Evolutionary conservation across 148 eudicot genomes (phyloP).

Genomic region (Selenicereus undatus): DNA sequence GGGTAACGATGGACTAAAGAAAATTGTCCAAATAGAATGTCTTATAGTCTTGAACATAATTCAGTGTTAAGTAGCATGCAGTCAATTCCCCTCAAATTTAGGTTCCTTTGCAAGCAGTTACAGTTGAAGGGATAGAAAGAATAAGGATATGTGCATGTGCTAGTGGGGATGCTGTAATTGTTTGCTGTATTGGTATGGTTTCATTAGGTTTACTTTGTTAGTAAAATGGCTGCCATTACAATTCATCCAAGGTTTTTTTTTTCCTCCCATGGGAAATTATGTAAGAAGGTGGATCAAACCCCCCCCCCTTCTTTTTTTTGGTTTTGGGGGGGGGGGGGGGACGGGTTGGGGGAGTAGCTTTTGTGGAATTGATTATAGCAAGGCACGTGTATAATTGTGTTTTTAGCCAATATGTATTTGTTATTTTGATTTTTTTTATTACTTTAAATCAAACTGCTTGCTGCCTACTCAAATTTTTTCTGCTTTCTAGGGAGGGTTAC

Average conservation of each 20-base stretch:
- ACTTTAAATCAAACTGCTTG: constrained; percentile 4
- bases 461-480: constrained; percentile 9
- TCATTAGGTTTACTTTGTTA: too few relatives aligned
- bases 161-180: too few relatives aligned
- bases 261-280: not conserved
- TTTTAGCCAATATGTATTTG: not conserved
- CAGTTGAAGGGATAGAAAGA: not conserved
- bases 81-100: not conserved
- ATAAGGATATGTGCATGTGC: too few relatives aligned
- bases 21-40: not conserved
- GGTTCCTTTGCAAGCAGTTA: not conserved
- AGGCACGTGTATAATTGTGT: not conserved
- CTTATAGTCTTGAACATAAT: not conserved
- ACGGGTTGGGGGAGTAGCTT: not conserved
- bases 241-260: not conserved
- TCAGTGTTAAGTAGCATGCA: not conserved
- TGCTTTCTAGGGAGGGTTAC: constrained; percentile 85
- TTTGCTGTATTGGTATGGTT: too few relatives aligned
- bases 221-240: not conserved
- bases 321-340: not conserved
- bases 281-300: not conserved
- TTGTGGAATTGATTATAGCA: not conserved
- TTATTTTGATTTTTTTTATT: constrained; percentile 11
- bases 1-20: not conserved
- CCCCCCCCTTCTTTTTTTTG: too few relatives aligned